Percentiles rank a stretch among this genome's conserved stretches.
Evolutionary conservation across 1,284 basidiomycete genomes (phyloP).

Genomic region (Naganishia albida): DNA sequence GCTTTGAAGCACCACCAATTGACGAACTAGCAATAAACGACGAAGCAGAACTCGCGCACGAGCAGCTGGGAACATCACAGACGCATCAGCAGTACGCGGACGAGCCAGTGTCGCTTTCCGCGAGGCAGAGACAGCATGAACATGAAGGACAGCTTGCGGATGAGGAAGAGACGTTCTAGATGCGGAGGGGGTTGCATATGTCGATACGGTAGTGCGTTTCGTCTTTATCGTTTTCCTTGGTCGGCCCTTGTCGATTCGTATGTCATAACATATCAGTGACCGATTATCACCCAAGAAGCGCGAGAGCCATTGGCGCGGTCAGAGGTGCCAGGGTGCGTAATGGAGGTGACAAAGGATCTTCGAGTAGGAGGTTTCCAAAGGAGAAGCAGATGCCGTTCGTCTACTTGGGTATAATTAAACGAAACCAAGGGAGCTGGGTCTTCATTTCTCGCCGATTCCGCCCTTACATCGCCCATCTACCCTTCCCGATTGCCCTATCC

Average conservation of each 20-base stretch:
- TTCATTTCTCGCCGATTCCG: neutral
- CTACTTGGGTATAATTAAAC: neutral
- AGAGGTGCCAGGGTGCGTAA: neutral
- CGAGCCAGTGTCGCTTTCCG: constrained; percentile 43
- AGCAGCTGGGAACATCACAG: constrained; percentile 19
- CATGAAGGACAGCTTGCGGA: constrained; percentile 51
- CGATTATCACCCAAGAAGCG: no score
- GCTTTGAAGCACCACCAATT: constrained; percentile 68
- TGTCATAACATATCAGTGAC: no score
- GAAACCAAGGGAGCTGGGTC: neutral
- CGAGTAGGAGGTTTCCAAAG: neutral
- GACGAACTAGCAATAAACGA: constrained; percentile 45
- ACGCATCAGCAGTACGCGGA: constrained; percentile 28
- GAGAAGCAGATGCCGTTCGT: neutral
- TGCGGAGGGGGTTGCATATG: neutral
- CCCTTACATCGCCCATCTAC: neutral
- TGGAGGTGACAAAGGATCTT: constrained; percentile 1
- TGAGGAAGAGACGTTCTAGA: constrained; percentile 64
- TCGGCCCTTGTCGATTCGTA: no score
- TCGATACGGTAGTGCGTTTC: no score
- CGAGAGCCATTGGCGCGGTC: neutral
- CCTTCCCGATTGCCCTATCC: neutral
- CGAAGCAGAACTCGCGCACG: constrained; percentile 9
- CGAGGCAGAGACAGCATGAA: constrained; percentile 41
- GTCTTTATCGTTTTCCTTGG: neutral